These are phyloP conservation scores for Beauveria sp. DNA, from an alignment of 2,329 filamentous ascomycete genomes.

Conservation along the genomic window DNA sequence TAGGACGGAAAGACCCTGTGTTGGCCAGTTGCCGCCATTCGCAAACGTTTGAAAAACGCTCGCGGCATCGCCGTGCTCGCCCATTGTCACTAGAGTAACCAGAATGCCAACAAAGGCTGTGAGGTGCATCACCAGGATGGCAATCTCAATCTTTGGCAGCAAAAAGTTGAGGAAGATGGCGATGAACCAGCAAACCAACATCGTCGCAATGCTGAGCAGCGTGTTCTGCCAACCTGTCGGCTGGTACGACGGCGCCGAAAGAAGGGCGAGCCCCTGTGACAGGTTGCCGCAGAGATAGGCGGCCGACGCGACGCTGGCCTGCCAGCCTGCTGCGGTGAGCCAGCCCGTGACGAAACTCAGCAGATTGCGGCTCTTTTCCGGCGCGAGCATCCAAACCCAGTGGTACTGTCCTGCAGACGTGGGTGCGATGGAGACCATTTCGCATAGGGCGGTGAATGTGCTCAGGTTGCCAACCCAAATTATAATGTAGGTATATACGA, in stretches of 20 bases:
- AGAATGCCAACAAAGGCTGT: slow-evolving; percentile 9
- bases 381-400: slow-evolving; percentile 43
- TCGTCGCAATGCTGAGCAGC: slow-evolving; percentile 1
- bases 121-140: slow-evolving; percentile 9
- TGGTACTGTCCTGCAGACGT: slow-evolving; percentile 48
- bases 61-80: slow-evolving; percentile 2
- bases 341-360: slow-evolving; percentile 22
- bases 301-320: slow-evolving; percentile 18
- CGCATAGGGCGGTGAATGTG: slow-evolving; percentile 24
- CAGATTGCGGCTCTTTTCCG: slow-evolving; percentile 35
- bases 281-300: slow-evolving; percentile 1
- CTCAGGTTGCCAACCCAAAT: slow-evolving; percentile 34
- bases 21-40: slow-evolving; percentile 37
- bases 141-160: slow-evolving; percentile 11
- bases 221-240: slow-evolving; percentile 8
- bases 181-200: background rate
- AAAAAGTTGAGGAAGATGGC: background rate
- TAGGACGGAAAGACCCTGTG: slow-evolving; percentile 25
- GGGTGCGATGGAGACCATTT: slow-evolving; percentile 35
- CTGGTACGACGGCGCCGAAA: background rate
- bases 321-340: slow-evolving; percentile 21
- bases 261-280: background rate
- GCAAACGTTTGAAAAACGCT: slow-evolving; percentile 6
- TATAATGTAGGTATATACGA: slow-evolving; percentile 41
- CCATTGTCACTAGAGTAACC: background rate